Evolutionary conservation across 140 eudicot genomes (phyloP).

Genomic region (Bidens hawaiensis): DNA sequence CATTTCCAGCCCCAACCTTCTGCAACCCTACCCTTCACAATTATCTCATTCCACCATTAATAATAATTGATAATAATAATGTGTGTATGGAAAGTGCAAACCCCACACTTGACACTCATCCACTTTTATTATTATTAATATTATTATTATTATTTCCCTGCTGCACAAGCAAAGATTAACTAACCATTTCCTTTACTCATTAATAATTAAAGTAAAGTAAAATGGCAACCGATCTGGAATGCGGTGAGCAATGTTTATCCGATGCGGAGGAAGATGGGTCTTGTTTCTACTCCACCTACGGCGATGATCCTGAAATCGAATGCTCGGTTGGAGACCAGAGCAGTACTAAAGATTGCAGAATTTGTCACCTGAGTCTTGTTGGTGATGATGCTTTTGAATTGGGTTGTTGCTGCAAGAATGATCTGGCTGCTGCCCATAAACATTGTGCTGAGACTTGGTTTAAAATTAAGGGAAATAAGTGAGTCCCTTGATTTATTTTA

Average conservation of each 20-base stretch:
- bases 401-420: constrained; percentile 92
- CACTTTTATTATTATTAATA: no score
- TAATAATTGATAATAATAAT: not conserved
- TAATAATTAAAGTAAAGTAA: no score
- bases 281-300: constrained; percentile 54
- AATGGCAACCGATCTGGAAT: constrained; percentile 4
- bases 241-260: constrained; percentile 31
- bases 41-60: constrained; percentile 12
- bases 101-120: constrained; percentile 12
- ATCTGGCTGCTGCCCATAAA: constrained; percentile 77
- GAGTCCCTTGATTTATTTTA: constrained; percentile 10
- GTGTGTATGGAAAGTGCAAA: not conserved
- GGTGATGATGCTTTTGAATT: constrained; percentile 54
- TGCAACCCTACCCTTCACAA: constrained; percentile 6
- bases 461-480: constrained; percentile 90
- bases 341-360: constrained; percentile 60
- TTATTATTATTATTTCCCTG: no score
- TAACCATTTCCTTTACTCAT: no score
- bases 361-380: constrained; percentile 66
- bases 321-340: no score
- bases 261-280: constrained; percentile 56
- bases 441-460: constrained; percentile 93
- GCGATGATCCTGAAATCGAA: constrained; percentile 38
- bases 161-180: no score
- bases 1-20: not conserved